Base-by-base conservation (phyloP, 2,329 filamentous ascomycete genomes). In the Domatiomyces catenatus region DNA sequence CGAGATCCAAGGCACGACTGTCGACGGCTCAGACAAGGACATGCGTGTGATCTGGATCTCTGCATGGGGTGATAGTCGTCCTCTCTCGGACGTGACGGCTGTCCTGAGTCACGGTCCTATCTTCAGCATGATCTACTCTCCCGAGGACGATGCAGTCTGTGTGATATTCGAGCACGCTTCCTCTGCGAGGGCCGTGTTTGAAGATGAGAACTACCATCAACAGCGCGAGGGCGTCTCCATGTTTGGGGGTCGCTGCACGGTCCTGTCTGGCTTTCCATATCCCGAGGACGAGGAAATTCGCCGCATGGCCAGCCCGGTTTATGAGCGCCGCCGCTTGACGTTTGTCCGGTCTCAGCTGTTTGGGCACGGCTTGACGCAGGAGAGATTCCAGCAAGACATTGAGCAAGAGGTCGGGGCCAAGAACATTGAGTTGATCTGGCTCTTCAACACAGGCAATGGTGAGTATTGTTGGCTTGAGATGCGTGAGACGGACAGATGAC, bases 401-500 rank as follows among this genome's bases (percentile, higher is more conserved):
- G 48, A 50, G 36, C 60, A 60, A 17, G 52, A 61, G 26, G 56
- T 68, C 26, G 67, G 66, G 7, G 48, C 57, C 5, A 61, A 62
- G 22, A 66, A 66, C 47, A 60, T 69, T 49, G 67, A 69, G 49
- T 62, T 68, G 50, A 57, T 67, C 15, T 69, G 66, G 64, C 60
- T 67, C 5, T 69, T 68, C 54, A 70, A 70, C 50, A 62, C 63
- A 50, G 67, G 67, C 6, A 70, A 70, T 49, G 67, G 67, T 69
- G 59, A 59, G 66, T 59, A 8, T 28, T 22, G 32, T 36, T 50
- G 10, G 42, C 8, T 15, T 19, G 19, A 24, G 19, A 26, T 36
- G 26, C 19, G 22, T 19, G n/a, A 44, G n/a, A 47, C n/a, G 18
- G 12, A 52, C 43, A 49, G 15, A 49, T 47, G 19, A 22, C 44